These are phyloP conservation scores for Neurospora intermedia DNA, from an alignment of 495 filamentous ascomycete genomes.

Conservation along the genomic window DNA sequence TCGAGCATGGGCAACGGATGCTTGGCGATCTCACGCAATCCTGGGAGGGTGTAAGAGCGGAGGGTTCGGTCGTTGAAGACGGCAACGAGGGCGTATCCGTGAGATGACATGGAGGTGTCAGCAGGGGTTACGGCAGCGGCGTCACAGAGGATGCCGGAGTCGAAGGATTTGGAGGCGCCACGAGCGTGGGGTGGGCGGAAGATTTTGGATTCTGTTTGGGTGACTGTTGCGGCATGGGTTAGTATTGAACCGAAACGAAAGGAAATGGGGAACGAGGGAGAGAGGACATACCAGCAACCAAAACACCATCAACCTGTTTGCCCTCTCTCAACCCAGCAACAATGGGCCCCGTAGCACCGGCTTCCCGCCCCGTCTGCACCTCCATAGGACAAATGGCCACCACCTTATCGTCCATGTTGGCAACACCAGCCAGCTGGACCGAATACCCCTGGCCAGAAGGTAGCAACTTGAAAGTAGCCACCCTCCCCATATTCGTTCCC, in stretches of 20 bases:
- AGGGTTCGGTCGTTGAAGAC: conserved; percentile 72
- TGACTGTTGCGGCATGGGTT: conserved; percentile 36
- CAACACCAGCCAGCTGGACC: conserved; percentile 59
- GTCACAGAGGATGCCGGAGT: conserved; percentile 62
- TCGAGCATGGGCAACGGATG: conserved; percentile 56
- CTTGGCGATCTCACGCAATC: conserved; percentile 73
- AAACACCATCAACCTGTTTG: conserved; percentile 55
- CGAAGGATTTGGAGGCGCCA: conserved; percentile 81
- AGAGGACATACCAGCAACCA: conserved; percentile 38
- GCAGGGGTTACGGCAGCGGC: conserved; percentile 62
- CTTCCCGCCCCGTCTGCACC: conserved; percentile 62
- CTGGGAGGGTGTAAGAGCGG: conserved; percentile 75
- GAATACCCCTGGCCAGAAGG: conserved; percentile 62
- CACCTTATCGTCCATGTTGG: conserved; percentile 56
- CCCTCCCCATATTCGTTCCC: conserved; percentile 71
- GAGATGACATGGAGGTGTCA: conserved; percentile 59
- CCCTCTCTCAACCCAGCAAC: conserved; percentile 66
- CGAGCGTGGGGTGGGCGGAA: conserved; percentile 78
- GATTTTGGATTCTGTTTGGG: conserved; percentile 62
- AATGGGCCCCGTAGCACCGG: conserved; percentile 59
- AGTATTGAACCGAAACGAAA: neutral
- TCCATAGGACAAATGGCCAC: conserved; percentile 69
- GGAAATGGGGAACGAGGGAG: neutral
- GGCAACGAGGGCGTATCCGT: conserved; percentile 67
- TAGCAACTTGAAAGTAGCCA: conserved; percentile 83